phyloP scores from a whole-genome alignment of 2,329 filamentous ascomycete species.

The Claviceps monticola region DNA sequence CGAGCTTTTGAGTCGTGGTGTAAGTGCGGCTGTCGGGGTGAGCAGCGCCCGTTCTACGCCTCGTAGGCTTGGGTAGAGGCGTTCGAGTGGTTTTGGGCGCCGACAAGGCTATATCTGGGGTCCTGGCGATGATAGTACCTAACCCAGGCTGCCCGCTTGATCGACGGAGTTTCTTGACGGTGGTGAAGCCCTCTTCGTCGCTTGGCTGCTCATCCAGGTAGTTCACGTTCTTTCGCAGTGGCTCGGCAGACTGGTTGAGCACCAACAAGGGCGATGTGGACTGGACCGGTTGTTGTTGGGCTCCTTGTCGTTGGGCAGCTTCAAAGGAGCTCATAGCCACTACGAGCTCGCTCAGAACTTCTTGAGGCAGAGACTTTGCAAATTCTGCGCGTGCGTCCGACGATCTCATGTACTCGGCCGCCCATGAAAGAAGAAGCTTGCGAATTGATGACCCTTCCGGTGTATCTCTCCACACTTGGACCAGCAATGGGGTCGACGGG shows the following conservation, averaged over 20 bases:
- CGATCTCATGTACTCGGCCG: constrained; percentile 47
- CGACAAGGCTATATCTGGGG: constrained; percentile 12
- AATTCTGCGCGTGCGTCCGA: constrained; percentile 43
- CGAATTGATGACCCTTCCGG: constrained; percentile 46
- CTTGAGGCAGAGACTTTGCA: constrained; percentile 45
- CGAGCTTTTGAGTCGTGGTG: constrained; percentile 32
- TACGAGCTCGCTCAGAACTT: constrained; percentile 48
- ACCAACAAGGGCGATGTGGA: constrained; percentile 8
- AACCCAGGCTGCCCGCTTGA: constrained; percentile 13
- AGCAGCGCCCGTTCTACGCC: constrained; percentile 20
- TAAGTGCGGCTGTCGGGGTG: constrained; percentile 19
- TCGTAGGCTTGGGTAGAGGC: constrained; percentile 21
- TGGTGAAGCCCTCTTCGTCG: constrained; percentile 8
- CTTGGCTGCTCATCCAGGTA: constrained; percentile 19
- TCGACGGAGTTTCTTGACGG: constrained; percentile 29
- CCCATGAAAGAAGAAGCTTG: constrained; percentile 44
- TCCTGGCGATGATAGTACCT: constrained; percentile 3
- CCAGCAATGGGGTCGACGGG: constrained; percentile 42
- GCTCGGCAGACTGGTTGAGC: constrained; percentile 8
- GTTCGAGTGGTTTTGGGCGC: constrained; percentile 15
- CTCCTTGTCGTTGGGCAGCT: constrained; percentile 16
- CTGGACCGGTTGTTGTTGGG: constrained; percentile 4
- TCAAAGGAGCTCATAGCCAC: constrained; percentile 46
- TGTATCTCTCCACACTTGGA: constrained; percentile 48
- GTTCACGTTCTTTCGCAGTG: constrained; percentile 32